Evolutionary conservation across 2,329 filamentous ascomycete genomes (phyloP), one percentile per base, ranked within the genome.

Genomic region (Aquanectria penicillioides): DNA sequence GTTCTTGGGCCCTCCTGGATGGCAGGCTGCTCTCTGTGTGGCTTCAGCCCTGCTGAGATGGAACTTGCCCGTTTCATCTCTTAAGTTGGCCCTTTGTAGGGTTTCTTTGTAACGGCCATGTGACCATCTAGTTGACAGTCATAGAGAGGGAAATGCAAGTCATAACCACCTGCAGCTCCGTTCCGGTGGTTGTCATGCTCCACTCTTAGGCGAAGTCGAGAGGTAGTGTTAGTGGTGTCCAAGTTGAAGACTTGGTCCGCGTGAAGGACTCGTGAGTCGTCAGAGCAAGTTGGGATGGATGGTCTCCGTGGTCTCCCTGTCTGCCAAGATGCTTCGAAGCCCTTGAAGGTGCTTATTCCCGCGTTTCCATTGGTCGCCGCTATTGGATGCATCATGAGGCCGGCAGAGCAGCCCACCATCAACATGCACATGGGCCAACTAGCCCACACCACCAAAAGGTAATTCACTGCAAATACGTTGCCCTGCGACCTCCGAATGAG

Each of bases 331-430:
- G 33, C 29, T 34, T 51, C 36, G 33, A 31, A 36, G 41, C 38
- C 37, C 38, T 18, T 28, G 34, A 52, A 58, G 29, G 49, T 58
- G 64, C 53, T 46, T 52, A 49, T 51, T 29, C 12, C 43, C 33
- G 20, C 20, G n/a, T 22, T 38, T 25, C 49, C 46, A 67, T 66
- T 69, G 67, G 61, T 33, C 55, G 36, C 23, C 17, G 47, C 53
- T 29, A 29, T 67, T 57, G 44, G 60, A 62, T 65, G 58, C 63
- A 67, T 71, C 41, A 53, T 53, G 57, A 68, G 57, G 59, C 38
- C 65, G 51, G 52, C 25, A 31, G 18, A 50, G 44, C 18, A 57
- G 49, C 56, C 59, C 59, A 60, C 56, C 36, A 33, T 31, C 57
- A 51, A 52, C 44, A 55, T 37, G 41, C 59, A 63, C 53, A 59